Base-by-base conservation (phyloP, 2,329 filamentous ascomycete species). In the Periconia sp. region DNA sequence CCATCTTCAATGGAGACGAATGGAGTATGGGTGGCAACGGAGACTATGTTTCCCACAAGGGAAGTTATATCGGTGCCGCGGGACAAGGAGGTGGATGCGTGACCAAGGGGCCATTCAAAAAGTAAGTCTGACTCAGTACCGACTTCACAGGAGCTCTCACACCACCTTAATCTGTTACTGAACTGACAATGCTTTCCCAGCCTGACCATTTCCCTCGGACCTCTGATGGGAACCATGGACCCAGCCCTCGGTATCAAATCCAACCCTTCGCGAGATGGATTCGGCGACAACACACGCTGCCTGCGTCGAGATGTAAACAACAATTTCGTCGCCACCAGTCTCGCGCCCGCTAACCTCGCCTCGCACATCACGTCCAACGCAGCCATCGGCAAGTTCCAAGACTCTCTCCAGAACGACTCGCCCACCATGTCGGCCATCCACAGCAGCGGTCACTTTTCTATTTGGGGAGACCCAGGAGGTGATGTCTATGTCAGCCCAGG, bases 1-100 rank as follows among this genome's bases (percentile, higher is more conserved):
- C 79, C 22, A 66, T 84, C 42, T 84, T 84, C 56, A 78, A 81
- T 54, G 80, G 81, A 36, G 76, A 75, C 50, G 74, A 74, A 28
- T 78, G 72, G 50, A 69, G 73, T 36, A 63, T 68, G 57, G 55
- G 74, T 18, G 76, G 78, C n/a, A 78, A 81, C 44, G 78, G 77
- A 3, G 71, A 56, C 52, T 62, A 38, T 29, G 45, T 64, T 4
- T 23, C 46, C 18, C 54, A 62, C 41, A 38, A 40, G 9, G 52
- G 56, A 10, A 36, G 25, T 1, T 11, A 62, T 13, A 48, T 59
- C n/a, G 46, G 48, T 58, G 77, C 74, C 1, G 73, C 73, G 2
- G 81, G 78, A 11, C 70, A 73, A 0, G 80, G 81, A 9, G 80
- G 80, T n/a, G 81, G 80, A 3, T 83, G 80, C 58, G 71, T 84